A percentile compares a stretch with the other conserved stretches of the same genome.
phyloP scores from a whole-genome alignment of 2,329 filamentous ascomycete species.

The Fonsecaea pedrosoi region DNA sequence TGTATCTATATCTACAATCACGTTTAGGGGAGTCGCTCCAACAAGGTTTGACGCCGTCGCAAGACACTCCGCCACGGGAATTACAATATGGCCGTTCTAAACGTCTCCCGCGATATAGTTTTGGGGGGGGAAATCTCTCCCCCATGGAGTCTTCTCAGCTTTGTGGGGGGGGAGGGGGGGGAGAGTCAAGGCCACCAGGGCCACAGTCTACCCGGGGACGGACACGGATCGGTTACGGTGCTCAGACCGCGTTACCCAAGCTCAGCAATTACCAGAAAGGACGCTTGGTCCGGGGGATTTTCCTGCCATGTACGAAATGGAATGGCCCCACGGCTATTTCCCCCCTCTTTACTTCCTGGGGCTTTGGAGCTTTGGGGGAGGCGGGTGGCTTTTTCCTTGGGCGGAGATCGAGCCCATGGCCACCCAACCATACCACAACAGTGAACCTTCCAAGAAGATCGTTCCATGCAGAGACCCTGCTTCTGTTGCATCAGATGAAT shows the following conservation, averaged over 20 bases:
- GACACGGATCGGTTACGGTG: slow-evolving; percentile 16
- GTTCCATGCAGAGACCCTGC: slow-evolving; percentile 13
- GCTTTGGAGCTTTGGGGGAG: not conserved
- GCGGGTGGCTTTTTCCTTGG: not conserved
- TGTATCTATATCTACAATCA: not conserved
- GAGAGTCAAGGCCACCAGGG: not conserved
- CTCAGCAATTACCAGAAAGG: not conserved
- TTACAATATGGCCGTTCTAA: slow-evolving; percentile 9
- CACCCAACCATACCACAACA: slow-evolving; percentile 6
- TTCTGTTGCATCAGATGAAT: slow-evolving; percentile 13
- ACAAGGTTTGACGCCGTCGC: slow-evolving; percentile 3
- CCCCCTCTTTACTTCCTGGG: not conserved
- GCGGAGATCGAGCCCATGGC: not conserved
- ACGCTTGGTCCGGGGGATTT: not conserved
- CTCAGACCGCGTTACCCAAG: slow-evolving; percentile 7
- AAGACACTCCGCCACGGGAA: not conserved
- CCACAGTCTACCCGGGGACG: slow-evolving; percentile 15
- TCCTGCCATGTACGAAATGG: not conserved
- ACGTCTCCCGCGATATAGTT: not conserved
- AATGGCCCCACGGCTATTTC: not conserved
- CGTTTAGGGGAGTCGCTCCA: not conserved
- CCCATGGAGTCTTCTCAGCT: slow-evolving; percentile 2
- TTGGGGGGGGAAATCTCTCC: not conserved
- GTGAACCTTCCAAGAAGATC: slow-evolving; percentile 2
- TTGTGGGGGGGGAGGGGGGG: slow-evolving; percentile 10